Conservation (phyloP, 139 green algal species). For the Ulvella scutata region DNA sequence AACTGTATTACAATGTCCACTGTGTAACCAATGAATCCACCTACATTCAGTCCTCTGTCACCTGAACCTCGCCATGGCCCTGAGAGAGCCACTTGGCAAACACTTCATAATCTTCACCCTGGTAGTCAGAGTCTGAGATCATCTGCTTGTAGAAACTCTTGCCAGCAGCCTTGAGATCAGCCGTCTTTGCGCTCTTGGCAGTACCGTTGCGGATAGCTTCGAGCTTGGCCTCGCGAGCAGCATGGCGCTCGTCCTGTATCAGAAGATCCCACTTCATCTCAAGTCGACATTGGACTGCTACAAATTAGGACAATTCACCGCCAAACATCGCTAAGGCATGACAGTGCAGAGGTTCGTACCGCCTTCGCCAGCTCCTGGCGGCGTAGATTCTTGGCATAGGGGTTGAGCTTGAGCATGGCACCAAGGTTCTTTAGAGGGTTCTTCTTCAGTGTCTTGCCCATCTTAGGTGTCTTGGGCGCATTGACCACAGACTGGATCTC, state of each 20-base stretch:
- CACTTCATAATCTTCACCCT: constrained; percentile 82
- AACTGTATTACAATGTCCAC: no score
- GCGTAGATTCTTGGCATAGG: constrained; percentile 61
- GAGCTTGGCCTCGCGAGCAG: constrained; percentile 23
- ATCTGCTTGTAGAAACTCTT: constrained; percentile 61
- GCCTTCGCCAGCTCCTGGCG: not conserved
- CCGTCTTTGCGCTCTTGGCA: not conserved
- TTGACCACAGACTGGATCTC: constrained; percentile 79
- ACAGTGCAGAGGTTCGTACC: not conserved
- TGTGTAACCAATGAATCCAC: no score
- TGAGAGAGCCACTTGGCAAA: constrained; percentile 58
- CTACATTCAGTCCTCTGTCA: not conserved
- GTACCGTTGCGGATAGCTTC: constrained; percentile 25
- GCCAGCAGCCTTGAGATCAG: constrained; percentile 26
- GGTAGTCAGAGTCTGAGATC: constrained; percentile 68
- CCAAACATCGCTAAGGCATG: no score
- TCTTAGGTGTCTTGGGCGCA: constrained; percentile 33
- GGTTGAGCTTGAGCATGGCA: constrained; percentile 94
- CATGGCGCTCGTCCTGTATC: not conserved
- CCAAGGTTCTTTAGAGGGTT: constrained; percentile 96
- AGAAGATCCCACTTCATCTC: no score
- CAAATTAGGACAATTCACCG: no score
- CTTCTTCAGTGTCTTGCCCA: constrained; percentile 73
- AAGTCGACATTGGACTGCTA: no score
- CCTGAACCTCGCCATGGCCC: not conserved